A percentile compares a stretch with the other conserved stretches of the same genome.
Conservation (phyloP, 805 yeast species). For the Saccharomycopsis selenospora region DNA sequence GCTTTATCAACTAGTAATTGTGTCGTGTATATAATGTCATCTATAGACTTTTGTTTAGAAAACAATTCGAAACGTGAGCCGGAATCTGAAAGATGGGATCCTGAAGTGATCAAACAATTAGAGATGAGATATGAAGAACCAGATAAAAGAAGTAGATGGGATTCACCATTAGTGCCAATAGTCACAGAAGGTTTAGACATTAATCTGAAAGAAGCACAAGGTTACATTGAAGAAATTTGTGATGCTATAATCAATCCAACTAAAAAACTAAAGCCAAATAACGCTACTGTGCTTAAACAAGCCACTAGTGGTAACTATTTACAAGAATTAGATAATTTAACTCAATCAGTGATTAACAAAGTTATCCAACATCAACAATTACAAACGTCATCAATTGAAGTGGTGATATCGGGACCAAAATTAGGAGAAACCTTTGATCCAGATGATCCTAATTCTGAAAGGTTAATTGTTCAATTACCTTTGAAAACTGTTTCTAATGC, state of each 20-base stretch:
- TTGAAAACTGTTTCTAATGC: constrained; percentile 54
- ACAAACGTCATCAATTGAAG: constrained; percentile 25
- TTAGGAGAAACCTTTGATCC: constrained; percentile 31
- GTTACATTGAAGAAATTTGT: constrained; percentile 63
- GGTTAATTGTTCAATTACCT: constrained; percentile 58
- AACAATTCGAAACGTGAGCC: constrained; percentile 42
- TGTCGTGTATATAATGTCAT: constrained; percentile 70
- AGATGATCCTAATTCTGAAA: constrained; percentile 18
- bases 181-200: constrained; percentile 44
- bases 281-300: constrained; percentile 76
- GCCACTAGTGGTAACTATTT: constrained; percentile 70
- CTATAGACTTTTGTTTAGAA: constrained; percentile 50
- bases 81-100: constrained; percentile 50
- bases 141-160: constrained; percentile 81
- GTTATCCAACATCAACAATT: constrained; percentile 57
- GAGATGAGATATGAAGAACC: constrained; percentile 93
- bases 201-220: background rate
- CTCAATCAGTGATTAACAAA: constrained; percentile 56
- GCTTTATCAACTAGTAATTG: constrained; percentile 75
- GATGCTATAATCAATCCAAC: constrained; percentile 40
- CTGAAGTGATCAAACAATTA: constrained; percentile 55
- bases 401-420: constrained; percentile 36
- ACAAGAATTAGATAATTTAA: constrained; percentile 67
- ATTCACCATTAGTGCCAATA: constrained; percentile 77
- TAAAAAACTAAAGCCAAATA: constrained; percentile 56